Conservation (phyloP, 169 alveolate genomes). For the Toxoplasma gondii region DNA sequence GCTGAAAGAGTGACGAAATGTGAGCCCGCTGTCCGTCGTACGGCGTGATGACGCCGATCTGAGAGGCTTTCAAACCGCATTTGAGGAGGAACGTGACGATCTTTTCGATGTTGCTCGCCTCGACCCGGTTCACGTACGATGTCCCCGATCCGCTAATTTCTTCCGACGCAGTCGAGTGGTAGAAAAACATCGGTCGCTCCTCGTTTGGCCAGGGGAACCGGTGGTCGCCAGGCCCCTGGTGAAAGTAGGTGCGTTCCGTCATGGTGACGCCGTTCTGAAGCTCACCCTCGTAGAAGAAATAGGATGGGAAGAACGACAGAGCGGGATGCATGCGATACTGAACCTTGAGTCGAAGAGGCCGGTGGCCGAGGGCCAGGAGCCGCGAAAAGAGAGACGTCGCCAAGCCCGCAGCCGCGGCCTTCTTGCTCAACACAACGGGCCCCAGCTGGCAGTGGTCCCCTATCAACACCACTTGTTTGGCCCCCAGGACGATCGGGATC, state of each 20-base stretch:
- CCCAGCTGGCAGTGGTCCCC: slow-evolving; percentile 97
- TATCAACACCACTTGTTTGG: slow-evolving; percentile 90
- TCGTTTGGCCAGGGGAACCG: slow-evolving; percentile 86
- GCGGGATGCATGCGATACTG: slow-evolving; percentile 98
- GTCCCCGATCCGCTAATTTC: slow-evolving; percentile 92
- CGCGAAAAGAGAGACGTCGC: slow-evolving; percentile 81
- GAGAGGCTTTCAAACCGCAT: slow-evolving; percentile 82
- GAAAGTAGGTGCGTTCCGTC: slow-evolving; percentile 82
- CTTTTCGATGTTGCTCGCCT: slow-evolving; percentile 88
- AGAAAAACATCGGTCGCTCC: slow-evolving; percentile 88
- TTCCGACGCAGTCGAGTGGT: slow-evolving; percentile 82
- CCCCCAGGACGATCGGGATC: slow-evolving; percentile 92
- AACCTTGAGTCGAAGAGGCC: slow-evolving; percentile 91
- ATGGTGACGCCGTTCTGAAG: slow-evolving; percentile 93
- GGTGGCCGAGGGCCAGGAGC: slow-evolving; percentile 51
- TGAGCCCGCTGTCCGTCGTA: slow-evolving; percentile 94
- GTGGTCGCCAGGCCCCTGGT: slow-evolving; percentile 50
- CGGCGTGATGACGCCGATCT: slow-evolving; percentile 95
- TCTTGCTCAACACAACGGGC: slow-evolving; percentile 94
- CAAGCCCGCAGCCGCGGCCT: slow-evolving; percentile 93
- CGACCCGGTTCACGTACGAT: slow-evolving; percentile 89
- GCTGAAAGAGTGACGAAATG: slow-evolving; percentile 72
- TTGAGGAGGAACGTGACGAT: slow-evolving; percentile 83
- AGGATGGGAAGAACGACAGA: slow-evolving; percentile 92
- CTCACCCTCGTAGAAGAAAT: slow-evolving; percentile 94